These are phyloP conservation scores for Mortierella sp. DNA, from an alignment of 371 early-diverging fungal genomes.

Conservation along the genomic window DNA sequence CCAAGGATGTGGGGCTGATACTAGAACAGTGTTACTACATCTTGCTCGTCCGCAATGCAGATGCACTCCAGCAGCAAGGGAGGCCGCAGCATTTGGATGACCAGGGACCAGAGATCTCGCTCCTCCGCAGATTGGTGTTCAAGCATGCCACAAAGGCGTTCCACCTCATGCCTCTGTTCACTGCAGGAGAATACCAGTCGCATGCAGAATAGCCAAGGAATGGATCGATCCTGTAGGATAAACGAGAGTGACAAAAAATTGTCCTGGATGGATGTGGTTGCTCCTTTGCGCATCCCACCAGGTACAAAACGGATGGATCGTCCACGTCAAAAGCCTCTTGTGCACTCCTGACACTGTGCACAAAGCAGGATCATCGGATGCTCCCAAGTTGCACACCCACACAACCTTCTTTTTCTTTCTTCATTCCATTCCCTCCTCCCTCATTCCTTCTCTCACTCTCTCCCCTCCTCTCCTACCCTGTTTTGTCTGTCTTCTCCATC, in stretches of 20 bases:
- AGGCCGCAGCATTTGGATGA: neutral
- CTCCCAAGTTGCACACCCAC: neutral
- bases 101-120: slow-evolving; percentile 21
- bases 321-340: no score
- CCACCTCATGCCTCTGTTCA: slow-evolving; percentile 46
- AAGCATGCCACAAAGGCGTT: slow-evolving; percentile 46
- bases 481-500: neutral
- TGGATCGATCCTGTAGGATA: neutral
- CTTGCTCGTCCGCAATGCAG: slow-evolving; percentile 39
- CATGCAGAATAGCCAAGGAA: neutral
- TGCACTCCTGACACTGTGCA: no score
- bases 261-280: no score
- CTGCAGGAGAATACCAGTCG: neutral
- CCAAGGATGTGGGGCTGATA: slow-evolving; percentile 38
- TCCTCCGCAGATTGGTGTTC: slow-evolving; percentile 35
- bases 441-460: neutral
- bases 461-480: neutral
- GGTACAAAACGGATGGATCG: no score
- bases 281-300: no score
- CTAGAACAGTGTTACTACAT: slow-evolving; percentile 50
- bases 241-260: neutral
- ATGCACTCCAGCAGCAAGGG: slow-evolving; percentile 15
- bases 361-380: neutral
- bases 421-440: neutral
- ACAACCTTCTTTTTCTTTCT: neutral